Evolutionary conservation across 2,329 filamentous ascomycete genomes (phyloP).

Genomic region (Alternaria viburni): DNA sequence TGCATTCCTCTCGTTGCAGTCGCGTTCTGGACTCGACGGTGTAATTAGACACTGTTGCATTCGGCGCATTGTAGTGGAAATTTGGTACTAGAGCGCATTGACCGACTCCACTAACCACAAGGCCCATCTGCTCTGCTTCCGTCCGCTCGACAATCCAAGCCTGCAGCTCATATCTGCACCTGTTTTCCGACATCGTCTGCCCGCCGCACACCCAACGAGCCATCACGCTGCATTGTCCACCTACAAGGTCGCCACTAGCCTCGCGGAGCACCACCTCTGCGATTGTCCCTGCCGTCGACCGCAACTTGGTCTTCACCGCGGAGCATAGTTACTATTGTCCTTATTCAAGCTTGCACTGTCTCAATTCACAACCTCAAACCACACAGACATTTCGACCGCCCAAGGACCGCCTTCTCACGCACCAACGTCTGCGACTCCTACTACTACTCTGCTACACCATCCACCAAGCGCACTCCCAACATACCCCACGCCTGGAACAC

Average conservation of each 20-base stretch:
- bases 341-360: constrained; percentile 1
- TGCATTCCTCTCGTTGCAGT: constrained; percentile 11
- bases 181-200: not conserved
- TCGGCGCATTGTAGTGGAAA: constrained; percentile 29
- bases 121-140: constrained; percentile 6
- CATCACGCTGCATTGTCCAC: constrained; percentile 1
- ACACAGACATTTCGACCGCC: not conserved
- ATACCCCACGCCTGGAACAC: constrained; percentile 7
- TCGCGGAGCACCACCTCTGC: constrained; percentile 19
- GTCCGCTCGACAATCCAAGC: constrained; percentile 4
- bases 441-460: not conserved
- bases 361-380: not conserved
- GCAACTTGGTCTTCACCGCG: constrained; percentile 6
- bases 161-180: not conserved
- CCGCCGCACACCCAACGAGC: not conserved
- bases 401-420: not conserved
- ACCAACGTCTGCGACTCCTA: not conserved
- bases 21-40: constrained; percentile 28
- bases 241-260: constrained; percentile 19
- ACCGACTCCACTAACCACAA: constrained; percentile 32
- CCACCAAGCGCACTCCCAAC: constrained; percentile 6
- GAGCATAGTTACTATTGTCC: constrained; percentile 13
- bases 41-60: constrained; percentile 22
- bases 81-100: constrained; percentile 35
- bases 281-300: constrained; percentile 9